These are phyloP conservation scores for Phytophthora sp. DNA, from an alignment of 352 stramenopile genomes.

Conservation along the genomic window DNA sequence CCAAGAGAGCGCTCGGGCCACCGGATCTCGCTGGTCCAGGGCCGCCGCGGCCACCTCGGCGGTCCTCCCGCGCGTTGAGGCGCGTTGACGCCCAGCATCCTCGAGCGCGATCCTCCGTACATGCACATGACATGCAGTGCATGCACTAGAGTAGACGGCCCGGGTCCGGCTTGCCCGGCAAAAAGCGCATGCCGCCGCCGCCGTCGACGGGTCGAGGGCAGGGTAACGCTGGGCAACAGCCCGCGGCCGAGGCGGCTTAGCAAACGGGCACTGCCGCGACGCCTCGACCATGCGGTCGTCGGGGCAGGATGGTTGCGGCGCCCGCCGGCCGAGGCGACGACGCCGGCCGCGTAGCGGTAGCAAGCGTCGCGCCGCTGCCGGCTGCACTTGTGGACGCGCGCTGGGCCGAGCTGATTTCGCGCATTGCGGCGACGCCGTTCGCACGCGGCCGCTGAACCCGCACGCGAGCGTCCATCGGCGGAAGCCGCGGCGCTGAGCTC, in stretches of 20 bases:
- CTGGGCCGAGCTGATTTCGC: no score
- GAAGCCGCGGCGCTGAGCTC: slow-evolving; percentile 4
- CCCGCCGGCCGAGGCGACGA: slow-evolving; percentile 2
- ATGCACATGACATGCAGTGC: no score
- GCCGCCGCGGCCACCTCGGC: no score
- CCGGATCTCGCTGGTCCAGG: slow-evolving; percentile 24
- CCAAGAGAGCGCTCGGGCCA: slow-evolving; percentile 7
- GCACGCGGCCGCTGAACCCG: no score
- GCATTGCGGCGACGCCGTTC: no score
- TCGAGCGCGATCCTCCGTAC: slow-evolving; percentile 22
- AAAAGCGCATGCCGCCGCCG: no score
- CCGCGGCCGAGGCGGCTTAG: background rate
- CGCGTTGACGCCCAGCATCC: background rate
- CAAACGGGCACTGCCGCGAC: slow-evolving; percentile 13
- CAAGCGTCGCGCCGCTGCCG: background rate
- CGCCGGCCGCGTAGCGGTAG: slow-evolving; percentile 4
- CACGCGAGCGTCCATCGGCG: background rate
- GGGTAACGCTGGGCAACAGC: background rate
- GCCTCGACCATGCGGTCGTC: slow-evolving; percentile 25
- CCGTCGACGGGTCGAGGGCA: no score
- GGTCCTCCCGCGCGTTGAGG: no score
- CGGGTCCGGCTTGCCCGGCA: slow-evolving; percentile 8
- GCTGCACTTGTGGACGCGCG: background rate
- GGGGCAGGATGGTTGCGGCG: slow-evolving; percentile 13
- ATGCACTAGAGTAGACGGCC: no score